These are phyloP conservation scores for Suillus hirtellus DNA, from an alignment of 768 basidiomycete species.

Conservation along the genomic window DNA sequence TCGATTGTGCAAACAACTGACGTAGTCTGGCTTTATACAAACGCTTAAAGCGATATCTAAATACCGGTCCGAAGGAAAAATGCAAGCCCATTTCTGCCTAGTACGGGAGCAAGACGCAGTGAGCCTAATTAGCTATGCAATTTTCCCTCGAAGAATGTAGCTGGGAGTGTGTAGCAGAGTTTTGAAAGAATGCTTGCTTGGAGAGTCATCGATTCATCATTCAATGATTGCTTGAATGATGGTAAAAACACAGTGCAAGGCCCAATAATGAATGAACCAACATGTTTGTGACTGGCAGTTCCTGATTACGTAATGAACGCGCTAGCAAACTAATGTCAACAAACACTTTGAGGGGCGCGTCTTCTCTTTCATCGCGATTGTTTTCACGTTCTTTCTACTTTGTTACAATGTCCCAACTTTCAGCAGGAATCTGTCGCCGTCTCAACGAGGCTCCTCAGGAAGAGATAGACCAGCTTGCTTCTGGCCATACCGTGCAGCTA, in stretches of 20 bases:
- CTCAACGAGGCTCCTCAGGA: conserved; percentile 42
- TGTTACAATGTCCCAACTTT: conserved; percentile 49
- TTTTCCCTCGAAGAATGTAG: no score
- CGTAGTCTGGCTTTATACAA: no score
- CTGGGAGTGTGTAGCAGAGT: no score
- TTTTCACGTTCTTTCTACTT: background rate
- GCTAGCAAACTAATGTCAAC: conserved; percentile 12
- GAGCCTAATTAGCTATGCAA: no score
- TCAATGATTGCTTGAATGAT: background rate
- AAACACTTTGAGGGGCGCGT: conserved; percentile 11
- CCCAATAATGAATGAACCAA: background rate
- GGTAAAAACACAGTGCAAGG: background rate
- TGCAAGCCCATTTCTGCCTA: no score
- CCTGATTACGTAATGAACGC: conserved; percentile 15
- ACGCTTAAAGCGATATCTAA: no score
- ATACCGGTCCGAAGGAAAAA: no score
- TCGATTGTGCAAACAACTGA: no score
- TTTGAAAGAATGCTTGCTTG: background rate
- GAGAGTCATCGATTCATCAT: background rate
- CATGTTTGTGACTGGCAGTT: no score
- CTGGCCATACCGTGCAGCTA: conserved; percentile 66
- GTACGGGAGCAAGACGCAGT: no score
- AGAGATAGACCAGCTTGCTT: conserved; percentile 31
- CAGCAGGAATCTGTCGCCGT: conserved; percentile 54
- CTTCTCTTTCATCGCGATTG: background rate